Evolutionary conservation across 129 eudicot species (phyloP).

Genomic region (Chrysanthemum makinoi): DNA sequence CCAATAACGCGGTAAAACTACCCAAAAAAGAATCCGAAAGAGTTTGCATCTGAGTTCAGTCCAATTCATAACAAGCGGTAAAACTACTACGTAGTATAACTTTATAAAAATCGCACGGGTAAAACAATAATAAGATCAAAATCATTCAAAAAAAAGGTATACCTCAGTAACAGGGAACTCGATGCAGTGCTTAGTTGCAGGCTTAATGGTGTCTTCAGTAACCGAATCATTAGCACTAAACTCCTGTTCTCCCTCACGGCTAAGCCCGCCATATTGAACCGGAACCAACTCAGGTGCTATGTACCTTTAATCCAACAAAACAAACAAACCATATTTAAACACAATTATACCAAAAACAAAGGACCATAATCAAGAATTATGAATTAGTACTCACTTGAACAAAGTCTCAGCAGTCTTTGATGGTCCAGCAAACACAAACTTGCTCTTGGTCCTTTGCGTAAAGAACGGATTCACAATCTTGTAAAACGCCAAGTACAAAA

Average conservation of each 20-base stretch:
- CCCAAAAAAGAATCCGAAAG: too few species aligned
- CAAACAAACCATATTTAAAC: not conserved
- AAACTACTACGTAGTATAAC: not conserved
- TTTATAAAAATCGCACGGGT: not conserved
- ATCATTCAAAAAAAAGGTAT: not conserved
- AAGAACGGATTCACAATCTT: conserved; percentile 82
- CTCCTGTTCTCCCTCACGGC: conserved; percentile 67
- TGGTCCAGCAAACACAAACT: conserved; percentile 90
- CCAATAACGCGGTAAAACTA: too few species aligned
- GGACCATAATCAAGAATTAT: not conserved
- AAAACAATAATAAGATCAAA: not conserved
- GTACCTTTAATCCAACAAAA: conserved; percentile 46
- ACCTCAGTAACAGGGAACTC: conserved; percentile 80
- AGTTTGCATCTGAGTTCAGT: too few species aligned
- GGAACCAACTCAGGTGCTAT: conserved; percentile 86
- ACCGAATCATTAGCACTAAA: conserved; percentile 57
- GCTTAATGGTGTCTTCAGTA: conserved; percentile 56
- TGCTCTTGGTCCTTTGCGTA: conserved; percentile 92
- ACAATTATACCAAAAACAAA: not conserved
- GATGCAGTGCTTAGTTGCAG: conserved; percentile 58
- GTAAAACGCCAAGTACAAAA: conserved; percentile 79
- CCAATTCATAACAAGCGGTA: not conserved
- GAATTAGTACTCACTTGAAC: conserved; percentile 51
- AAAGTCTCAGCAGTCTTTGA: conserved; percentile 86
- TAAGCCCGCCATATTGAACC: conserved; percentile 87